phyloP scores from a whole-genome alignment of 805 yeast species.

The Ogataea salicorniae region DNA sequence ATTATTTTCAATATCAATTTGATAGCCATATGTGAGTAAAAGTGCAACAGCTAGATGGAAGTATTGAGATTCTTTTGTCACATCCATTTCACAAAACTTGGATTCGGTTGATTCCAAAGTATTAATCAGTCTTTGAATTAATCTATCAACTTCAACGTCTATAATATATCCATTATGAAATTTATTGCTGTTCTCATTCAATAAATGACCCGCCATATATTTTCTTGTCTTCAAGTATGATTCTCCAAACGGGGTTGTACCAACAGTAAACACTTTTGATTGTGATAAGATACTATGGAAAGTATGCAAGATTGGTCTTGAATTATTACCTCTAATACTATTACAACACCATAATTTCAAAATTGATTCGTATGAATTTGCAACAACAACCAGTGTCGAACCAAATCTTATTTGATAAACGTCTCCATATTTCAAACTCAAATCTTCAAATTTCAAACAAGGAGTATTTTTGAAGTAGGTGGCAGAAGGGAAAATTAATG shows the following conservation, averaged over 20 bases:
- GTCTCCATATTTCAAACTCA: constrained; percentile 40
- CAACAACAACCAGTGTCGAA: constrained; percentile 50
- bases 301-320: constrained; percentile 62
- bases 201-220: constrained; percentile 39
- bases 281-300: constrained; percentile 59
- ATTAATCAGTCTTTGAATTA: constrained; percentile 12
- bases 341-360: constrained; percentile 45
- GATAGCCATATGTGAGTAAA: constrained; percentile 46
- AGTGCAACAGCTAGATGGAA: constrained; percentile 49
- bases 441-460: constrained; percentile 39
- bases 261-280: constrained; percentile 55
- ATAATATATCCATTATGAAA: constrained; percentile 31
- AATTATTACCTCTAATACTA: constrained; percentile 48
- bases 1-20: constrained; percentile 36
- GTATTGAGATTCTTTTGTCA: constrained; percentile 40
- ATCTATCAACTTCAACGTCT: constrained; percentile 33
- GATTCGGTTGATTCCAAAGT: background rate
- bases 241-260: constrained; percentile 56
- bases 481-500: constrained; percentile 23
- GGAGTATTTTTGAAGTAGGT: constrained; percentile 31
- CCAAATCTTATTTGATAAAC: constrained; percentile 67
- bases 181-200: constrained; percentile 32
- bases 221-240: constrained; percentile 45
- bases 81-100: constrained; percentile 32
- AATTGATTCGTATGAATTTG: constrained; percentile 57